Base-by-base conservation (phyloP, 495 filamentous ascomycete species). In the Talaromyces proteolyticus region DNA sequence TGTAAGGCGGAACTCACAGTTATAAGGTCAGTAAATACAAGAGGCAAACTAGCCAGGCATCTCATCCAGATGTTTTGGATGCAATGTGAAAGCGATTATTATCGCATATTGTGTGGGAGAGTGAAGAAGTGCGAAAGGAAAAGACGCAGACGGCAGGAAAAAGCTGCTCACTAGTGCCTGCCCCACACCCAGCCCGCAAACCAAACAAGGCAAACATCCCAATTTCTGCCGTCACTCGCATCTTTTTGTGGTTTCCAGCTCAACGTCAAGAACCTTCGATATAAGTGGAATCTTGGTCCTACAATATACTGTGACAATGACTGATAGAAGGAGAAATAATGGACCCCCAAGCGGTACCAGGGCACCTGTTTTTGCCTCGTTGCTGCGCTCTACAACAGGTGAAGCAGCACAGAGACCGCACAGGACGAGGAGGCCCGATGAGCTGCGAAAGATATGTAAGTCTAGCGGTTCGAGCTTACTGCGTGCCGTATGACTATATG, bases 281-380 rank as follows among this genome's bases (percentile, higher is more conserved):
- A n/a, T n/a, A n/a, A n/a, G n/a, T n/a, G n/a, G n/a, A n/a, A n/a
- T n/a, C n/a, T n/a, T n/a, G n/a, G n/a, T n/a, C n/a, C n/a, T n/a
- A n/a, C n/a, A n/a, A n/a, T n/a, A n/a, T n/a, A n/a, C n/a, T n/a
- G n/a, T n/a, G n/a, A 44, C 44, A 38, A 50, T 92, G 87, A 74
- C 85, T 48, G 93, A 98, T 65, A 79, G 93, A 66, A 84, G 92
- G 69, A 82, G 93, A 53, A 85, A 95, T 64, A 96, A 96, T 69
- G 89, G 88, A 3, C 94, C 93, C 1, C 70, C 79, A 24, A 85
- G 86, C 43, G 82, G 85, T 39, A 96, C 91, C 18, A 71, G 76
- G 25, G 80, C 89, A n/a, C 85, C 88, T 6, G 67, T 90, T 1
- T 95, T 82, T 69, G 70, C 76, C 55, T 67, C 72, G 8, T 54